Evolutionary conservation across 768 basidiomycete genomes (phyloP), one percentile per base, ranked within the genome.

Genomic region (Tricholoma hemisulphureum): DNA sequence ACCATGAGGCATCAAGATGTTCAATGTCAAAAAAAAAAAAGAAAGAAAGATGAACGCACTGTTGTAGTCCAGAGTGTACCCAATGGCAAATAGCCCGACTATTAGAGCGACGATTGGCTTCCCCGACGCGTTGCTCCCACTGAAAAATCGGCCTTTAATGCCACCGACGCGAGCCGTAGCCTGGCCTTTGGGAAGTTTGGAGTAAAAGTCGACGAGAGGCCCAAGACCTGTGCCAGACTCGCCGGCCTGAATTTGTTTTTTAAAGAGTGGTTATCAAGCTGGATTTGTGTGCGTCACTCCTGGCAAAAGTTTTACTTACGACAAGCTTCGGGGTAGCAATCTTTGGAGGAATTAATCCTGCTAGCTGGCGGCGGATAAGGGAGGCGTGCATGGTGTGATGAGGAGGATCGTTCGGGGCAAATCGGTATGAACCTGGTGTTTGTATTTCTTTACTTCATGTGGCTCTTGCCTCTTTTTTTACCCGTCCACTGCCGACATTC

Each of bases 151-250:
- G n/a, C 74, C 90, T 73, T 91, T 90, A 67, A 96, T 77, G 20
- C 93, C 91, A 55, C 75, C 75, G 53, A 80, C 77, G 18, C 85
- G 76, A 35, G 80, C 69, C 16, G 91, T 79, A 32, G 86, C 83
- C 37, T 84, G 78, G 46, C 95, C 95, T 73, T 98, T 98, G 63
- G 95, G 96, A 51, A 98, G 84, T 75, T 93, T 95, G 59, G 91
- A 94, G 81, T 98, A 98, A 77, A 97, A 98, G 64, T 93, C 86
- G 62, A 97, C 93, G 69, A 98, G 88, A 29, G 87, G 86, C 57
- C 82, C 79, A 53, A 96, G 89, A 61, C 91, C 86, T 43, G 84
- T 85, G 43, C 93, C 92, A 54, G 89, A 84, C 55, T 88, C 90
- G 53, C 91, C 85, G 55, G 91, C 86, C 93, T 95, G 66, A 57